These are phyloP conservation scores for Trichoderma sp. DNA, from an alignment of 2,329 filamentous ascomycete species.

Conservation along the genomic window DNA sequence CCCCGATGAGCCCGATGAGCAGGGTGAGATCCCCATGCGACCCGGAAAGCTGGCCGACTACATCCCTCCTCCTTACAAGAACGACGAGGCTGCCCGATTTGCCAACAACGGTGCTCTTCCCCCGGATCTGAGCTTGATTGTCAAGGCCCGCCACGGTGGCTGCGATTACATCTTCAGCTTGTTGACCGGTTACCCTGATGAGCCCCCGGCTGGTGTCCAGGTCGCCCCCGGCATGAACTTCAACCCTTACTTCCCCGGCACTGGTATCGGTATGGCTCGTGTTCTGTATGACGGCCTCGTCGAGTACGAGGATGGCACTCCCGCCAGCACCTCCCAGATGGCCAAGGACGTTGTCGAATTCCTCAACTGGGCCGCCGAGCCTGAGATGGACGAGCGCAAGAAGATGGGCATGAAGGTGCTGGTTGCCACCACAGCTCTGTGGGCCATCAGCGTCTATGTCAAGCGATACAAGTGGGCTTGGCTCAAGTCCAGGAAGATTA, in stretches of 20 bases:
- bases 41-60: conserved; percentile 98
- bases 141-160: conserved; percentile 96
- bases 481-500: conserved; percentile 92
- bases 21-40: conserved; percentile 97
- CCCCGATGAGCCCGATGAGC: conserved; percentile 94
- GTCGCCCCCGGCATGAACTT: conserved; percentile 94
- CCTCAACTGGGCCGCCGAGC: conserved; percentile 98
- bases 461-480: conserved; percentile 99
- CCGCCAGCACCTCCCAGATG: conserved; percentile 96
- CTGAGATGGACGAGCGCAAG: conserved; percentile 99
- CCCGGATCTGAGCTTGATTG: conserved; percentile 94
- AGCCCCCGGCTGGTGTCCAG: conserved; percentile 82
- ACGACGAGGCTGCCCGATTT: conserved; percentile 95
- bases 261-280: conserved; percentile 97
- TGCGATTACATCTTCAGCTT: conserved; percentile 98
- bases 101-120: conserved; percentile 98
- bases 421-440: conserved; percentile 71
- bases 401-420: conserved; percentile 99
- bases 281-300: conserved; percentile 96
- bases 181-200: conserved; percentile 95
- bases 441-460: conserved; percentile 89
- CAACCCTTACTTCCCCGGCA: conserved; percentile 99
- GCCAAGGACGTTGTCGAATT: conserved; percentile 99
- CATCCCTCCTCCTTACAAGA: conserved; percentile 92
- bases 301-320: conserved; percentile 95